phyloP scores from a whole-genome alignment of 169 alveolate species.

The Plasmodium billcollinsi region DNA sequence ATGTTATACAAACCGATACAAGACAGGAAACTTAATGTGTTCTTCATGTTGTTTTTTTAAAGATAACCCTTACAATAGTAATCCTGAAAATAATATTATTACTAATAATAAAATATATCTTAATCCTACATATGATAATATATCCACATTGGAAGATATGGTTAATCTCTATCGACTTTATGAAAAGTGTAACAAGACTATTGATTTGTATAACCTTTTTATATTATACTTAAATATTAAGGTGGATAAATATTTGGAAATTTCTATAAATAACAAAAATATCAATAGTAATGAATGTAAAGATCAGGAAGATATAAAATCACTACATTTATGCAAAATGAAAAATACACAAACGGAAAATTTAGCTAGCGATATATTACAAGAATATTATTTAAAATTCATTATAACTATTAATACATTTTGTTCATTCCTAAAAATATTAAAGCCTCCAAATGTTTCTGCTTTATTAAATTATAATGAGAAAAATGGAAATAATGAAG shows the following conservation, averaged over 20 bases:
- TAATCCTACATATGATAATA: constrained; percentile 53
- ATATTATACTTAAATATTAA: constrained; percentile 37
- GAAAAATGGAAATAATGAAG: constrained; percentile 1
- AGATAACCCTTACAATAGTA: not conserved
- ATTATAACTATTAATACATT: constrained; percentile 35
- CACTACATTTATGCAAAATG: not conserved
- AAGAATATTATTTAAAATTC: constrained; percentile 64
- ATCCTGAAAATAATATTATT: constrained; percentile 26
- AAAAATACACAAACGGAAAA: not conserved
- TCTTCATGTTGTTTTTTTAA: constrained; percentile 30
- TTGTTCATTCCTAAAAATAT: constrained; percentile 44
- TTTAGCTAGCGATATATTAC: constrained; percentile 19
- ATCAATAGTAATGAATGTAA: not conserved
- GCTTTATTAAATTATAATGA: constrained; percentile 61
- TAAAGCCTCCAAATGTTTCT: constrained; percentile 65
- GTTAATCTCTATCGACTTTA: constrained; percentile 44
- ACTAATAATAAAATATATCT: constrained; percentile 29
- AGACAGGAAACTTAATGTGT: constrained; percentile 65
- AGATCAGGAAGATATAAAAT: not conserved
- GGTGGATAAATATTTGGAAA: constrained; percentile 3
- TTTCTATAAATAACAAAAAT: not conserved
- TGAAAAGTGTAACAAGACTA: constrained; percentile 51
- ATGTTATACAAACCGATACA: constrained; percentile 59
- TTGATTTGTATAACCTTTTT: constrained; percentile 37
- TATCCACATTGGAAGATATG: constrained; percentile 39